A percentile compares a stretch with the other conserved stretches of the same genome.
Evolutionary conservation across 2,329 filamentous ascomycete genomes (phyloP).

Genomic region (Cercospora zeina): DNA sequence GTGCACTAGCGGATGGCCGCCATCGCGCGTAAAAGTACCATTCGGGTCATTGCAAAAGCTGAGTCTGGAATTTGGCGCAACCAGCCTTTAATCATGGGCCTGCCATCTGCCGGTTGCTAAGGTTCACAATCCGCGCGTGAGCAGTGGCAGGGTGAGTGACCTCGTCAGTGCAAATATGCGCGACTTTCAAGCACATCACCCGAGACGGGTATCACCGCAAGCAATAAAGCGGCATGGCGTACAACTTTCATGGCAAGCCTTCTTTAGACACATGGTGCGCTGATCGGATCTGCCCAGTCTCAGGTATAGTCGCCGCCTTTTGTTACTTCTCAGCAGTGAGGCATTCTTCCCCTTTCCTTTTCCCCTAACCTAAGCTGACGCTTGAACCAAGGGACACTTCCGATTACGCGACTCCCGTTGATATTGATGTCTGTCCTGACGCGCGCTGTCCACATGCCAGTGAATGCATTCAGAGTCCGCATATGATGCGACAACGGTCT

Average conservation of each 20-base stretch:
- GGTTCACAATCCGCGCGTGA: not conserved
- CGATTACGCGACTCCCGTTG: too few species aligned
- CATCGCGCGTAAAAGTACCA: constrained; percentile 2
- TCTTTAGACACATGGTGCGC: too few species aligned
- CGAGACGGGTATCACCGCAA: too few species aligned
- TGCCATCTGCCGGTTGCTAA: not conserved
- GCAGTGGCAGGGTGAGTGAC: not conserved
- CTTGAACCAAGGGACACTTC: too few species aligned
- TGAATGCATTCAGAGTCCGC: not conserved
- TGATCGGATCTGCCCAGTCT: too few species aligned
- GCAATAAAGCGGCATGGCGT: too few species aligned
- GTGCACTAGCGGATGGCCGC: constrained; percentile 7
- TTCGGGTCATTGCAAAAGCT: not conserved
- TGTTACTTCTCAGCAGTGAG: too few species aligned
- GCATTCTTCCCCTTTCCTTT: too few species aligned
- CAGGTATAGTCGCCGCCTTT: too few species aligned
- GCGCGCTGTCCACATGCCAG: not conserved
- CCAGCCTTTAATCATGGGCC: not conserved
- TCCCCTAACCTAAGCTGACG: too few species aligned
- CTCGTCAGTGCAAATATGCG: not conserved
- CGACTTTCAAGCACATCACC: too few species aligned
- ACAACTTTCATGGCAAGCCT: too few species aligned
- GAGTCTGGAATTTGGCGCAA: not conserved
- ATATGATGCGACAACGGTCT: not conserved
- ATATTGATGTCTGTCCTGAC: not conserved